Percentiles rank a stretch among this genome's conserved stretches.
phyloP scores from a whole-genome alignment of 2,329 filamentous ascomycete species.

The Annulohypoxylon truncatum region DNA sequence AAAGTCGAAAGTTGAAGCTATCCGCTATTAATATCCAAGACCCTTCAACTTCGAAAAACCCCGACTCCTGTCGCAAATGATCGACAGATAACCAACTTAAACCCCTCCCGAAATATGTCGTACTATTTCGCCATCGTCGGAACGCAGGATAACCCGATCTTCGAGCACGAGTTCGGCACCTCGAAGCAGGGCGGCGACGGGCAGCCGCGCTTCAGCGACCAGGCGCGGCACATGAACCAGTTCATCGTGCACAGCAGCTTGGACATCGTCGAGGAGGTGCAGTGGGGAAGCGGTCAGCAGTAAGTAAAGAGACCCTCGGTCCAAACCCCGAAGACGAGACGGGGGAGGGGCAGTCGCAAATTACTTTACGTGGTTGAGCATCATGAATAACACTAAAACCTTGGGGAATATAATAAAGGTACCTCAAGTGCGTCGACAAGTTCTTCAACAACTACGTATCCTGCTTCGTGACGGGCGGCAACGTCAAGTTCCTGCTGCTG shows the following conservation, averaged over 20 bases:
- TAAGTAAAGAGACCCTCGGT: constrained; percentile 54
- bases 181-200: constrained; percentile 97
- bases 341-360: no score
- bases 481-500: constrained; percentile 93
- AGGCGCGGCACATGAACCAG: constrained; percentile 93
- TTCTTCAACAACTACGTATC: constrained; percentile 97
- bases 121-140: constrained; percentile 99
- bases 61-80: constrained; percentile 35
- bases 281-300: constrained; percentile 91
- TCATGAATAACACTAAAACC: background rate
- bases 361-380: no score
- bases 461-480: constrained; percentile 91
- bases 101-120: constrained; percentile 76
- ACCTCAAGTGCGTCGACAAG: constrained; percentile 95
- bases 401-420: constrained; percentile 59
- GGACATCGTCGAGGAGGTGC: constrained; percentile 95
- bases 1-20: constrained; percentile 3
- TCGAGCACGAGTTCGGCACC: constrained; percentile 96
- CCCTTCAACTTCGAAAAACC: background rate
- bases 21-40: no score
- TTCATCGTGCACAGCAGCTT: constrained; percentile 95
- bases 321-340: no score
- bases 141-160: constrained; percentile 94
- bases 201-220: constrained; percentile 85
- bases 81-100: constrained; percentile 37